Evolutionary conservation across 129 eudicot species (phyloP).

Genomic region (Flaveria sonorensis): DNA sequence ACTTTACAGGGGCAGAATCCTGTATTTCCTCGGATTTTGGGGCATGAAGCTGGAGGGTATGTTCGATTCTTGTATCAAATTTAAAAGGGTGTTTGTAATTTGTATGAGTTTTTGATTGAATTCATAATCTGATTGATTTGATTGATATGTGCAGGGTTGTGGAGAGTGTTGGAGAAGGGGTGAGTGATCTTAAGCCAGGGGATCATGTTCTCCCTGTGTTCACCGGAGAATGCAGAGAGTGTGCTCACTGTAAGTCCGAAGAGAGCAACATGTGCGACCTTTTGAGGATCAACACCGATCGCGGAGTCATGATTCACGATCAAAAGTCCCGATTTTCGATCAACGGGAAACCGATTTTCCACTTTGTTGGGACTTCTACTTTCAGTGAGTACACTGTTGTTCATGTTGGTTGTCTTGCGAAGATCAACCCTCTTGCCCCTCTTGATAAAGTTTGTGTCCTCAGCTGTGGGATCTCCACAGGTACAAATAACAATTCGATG

Average conservation of each 20-base stretch:
- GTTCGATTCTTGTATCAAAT: slow-evolving; percentile 3
- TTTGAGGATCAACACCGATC: slow-evolving; percentile 74
- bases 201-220: slow-evolving; percentile 93
- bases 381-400: slow-evolving; percentile 85
- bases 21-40: slow-evolving; percentile 75
- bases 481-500: slow-evolving; percentile 38
- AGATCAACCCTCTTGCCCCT: slow-evolving; percentile 80
- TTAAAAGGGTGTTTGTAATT: not conserved
- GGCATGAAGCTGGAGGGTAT: slow-evolving; percentile 96
- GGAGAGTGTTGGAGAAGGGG: slow-evolving; percentile 92
- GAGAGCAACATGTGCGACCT: slow-evolving; percentile 93
- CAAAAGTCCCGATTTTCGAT: slow-evolving; percentile 64
- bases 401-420: slow-evolving; percentile 80
- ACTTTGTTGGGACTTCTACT: slow-evolving; percentile 86
- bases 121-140: not conserved
- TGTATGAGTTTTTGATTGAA: not conserved
- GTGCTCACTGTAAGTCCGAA: slow-evolving; percentile 78
- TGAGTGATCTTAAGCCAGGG: slow-evolving; percentile 67
- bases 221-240: slow-evolving; percentile 83
- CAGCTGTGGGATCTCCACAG: slow-evolving; percentile 91
- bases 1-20: slow-evolving; percentile 71
- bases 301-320: slow-evolving; percentile 81
- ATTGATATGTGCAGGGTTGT: slow-evolving; percentile 46
- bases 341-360: slow-evolving; percentile 72
- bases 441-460: slow-evolving; percentile 85